Evolutionary conservation across 306 rosid genomes (phyloP).

Genomic region (Sindora glabra): DNA sequence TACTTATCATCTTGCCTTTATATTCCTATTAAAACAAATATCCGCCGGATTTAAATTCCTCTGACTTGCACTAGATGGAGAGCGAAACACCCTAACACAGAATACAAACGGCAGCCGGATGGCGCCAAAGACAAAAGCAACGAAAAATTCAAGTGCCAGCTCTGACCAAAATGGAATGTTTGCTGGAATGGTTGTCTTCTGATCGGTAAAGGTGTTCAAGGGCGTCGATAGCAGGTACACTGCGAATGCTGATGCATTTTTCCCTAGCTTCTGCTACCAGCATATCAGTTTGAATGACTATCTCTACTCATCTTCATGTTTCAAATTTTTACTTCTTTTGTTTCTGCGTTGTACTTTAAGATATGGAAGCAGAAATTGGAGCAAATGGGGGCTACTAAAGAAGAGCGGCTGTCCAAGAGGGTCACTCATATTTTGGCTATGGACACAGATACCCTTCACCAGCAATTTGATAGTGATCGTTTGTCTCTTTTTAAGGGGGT

Average conservation of each 20-base stretch:
- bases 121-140: constrained; percentile 64
- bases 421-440: constrained; percentile 70
- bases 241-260: neutral
- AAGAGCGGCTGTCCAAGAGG: constrained; percentile 45
- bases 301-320: neutral
- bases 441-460: constrained; percentile 43
- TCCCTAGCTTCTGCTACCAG: neutral
- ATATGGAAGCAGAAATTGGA: constrained; percentile 84
- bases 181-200: constrained; percentile 52
- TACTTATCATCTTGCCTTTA: no score
- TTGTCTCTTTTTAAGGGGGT: constrained; percentile 73
- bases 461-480: constrained; percentile 33
- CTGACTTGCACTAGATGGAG: no score
- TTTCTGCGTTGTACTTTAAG: constrained; percentile 16
- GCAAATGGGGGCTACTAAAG: constrained; percentile 69
- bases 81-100: neutral
- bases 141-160: constrained; percentile 22
- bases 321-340: neutral
- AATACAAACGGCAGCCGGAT: constrained; percentile 17
- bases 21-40: no score
- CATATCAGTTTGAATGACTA: neutral
- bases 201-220: constrained; percentile 58
- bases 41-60: no score
- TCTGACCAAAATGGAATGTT: constrained; percentile 54
- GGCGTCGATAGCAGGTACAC: constrained; percentile 68